A percentile compares a stretch with the other conserved stretches of the same genome.
phyloP scores from a whole-genome alignment of 306 rosid species.

The Arachis stenosperma region DNA sequence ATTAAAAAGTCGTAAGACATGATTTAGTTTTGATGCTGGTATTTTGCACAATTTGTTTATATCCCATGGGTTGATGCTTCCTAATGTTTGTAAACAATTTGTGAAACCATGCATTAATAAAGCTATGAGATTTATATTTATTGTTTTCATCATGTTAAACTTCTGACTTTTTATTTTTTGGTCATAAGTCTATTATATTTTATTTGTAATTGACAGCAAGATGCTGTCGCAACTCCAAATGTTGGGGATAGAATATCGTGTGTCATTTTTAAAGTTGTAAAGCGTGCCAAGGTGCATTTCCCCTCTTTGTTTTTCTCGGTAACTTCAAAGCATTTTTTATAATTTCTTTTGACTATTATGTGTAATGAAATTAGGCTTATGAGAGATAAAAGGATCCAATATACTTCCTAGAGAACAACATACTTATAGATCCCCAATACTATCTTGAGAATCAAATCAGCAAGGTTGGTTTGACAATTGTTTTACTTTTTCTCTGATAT shows the following conservation, averaged over 20 bases:
- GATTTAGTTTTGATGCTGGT: background rate
- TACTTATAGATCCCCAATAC: slow-evolving; percentile 96
- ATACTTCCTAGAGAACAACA: slow-evolving; percentile 90
- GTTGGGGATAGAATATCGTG: slow-evolving; percentile 98
- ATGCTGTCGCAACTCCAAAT: slow-evolving; percentile 98
- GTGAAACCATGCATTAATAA: slow-evolving; percentile 25
- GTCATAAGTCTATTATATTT: slow-evolving; percentile 24
- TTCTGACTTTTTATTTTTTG: slow-evolving; percentile 18
- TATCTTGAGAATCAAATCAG: slow-evolving; percentile 97
- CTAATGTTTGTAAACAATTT: slow-evolving; percentile 8
- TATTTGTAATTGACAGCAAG: slow-evolving; percentile 62
- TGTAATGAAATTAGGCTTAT: slow-evolving; percentile 66
- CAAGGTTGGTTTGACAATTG: slow-evolving; percentile 61
- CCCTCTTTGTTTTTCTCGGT: background rate
- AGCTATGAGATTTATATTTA: slow-evolving; percentile 10
- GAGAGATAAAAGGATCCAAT: slow-evolving; percentile 98
- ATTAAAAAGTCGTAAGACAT: background rate
- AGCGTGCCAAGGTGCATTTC: slow-evolving; percentile 84
- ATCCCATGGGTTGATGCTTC: background rate
- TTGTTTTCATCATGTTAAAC: slow-evolving; percentile 24
- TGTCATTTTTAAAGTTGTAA: slow-evolving; percentile 89
- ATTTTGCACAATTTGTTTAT: slow-evolving; percentile 4
- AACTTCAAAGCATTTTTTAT: slow-evolving; percentile 23
- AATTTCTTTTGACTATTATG: slow-evolving; percentile 32
- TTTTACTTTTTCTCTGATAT: slow-evolving; percentile 21